Evolutionary conservation across 2,329 filamentous ascomycete species (phyloP).

Genomic region (Cercospora nicotianae): DNA sequence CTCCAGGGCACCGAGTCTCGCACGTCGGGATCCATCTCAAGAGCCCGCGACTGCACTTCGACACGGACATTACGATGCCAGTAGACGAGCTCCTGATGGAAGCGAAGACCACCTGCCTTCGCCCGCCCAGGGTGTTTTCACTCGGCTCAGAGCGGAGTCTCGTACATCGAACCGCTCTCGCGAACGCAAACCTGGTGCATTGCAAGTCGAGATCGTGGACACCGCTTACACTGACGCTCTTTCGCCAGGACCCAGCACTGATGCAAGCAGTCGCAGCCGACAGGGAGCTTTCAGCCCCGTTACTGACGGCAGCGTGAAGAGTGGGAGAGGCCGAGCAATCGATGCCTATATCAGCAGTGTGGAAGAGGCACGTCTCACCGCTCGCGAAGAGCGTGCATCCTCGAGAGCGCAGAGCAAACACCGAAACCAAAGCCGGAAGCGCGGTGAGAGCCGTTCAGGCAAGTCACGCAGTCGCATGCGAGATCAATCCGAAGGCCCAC

Average conservation of each 20-base stretch:
- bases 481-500: conserved; percentile 63
- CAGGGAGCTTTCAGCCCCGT: conserved; percentile 45
- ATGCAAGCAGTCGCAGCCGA: conserved; percentile 33
- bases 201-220: conserved; percentile 54
- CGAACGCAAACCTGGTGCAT: conserved; percentile 73
- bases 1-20: conserved; percentile 14
- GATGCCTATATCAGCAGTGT: conserved; percentile 86
- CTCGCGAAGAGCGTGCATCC: conserved; percentile 40
- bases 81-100: conserved; percentile 21
- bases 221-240: conserved; percentile 37
- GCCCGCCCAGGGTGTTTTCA: conserved; percentile 64
- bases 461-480: conserved; percentile 49
- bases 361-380: conserved; percentile 60
- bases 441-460: conserved; percentile 38
- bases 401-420: conserved; percentile 40
- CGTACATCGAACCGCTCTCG: conserved; percentile 69
- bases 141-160: conserved; percentile 60
- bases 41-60: conserved; percentile 35
- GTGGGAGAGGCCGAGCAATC: conserved; percentile 64
- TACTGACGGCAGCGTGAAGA: conserved; percentile 53
- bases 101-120: conserved; percentile 60
- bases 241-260: conserved; percentile 28
- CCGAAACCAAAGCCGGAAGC: conserved; percentile 52
- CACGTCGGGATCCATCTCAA: conserved; percentile 26
- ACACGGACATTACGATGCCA: conserved; percentile 24